phyloP scores from a whole-genome alignment of 768 basidiomycete genomes.

The Pleurotus citrinopileatus region DNA sequence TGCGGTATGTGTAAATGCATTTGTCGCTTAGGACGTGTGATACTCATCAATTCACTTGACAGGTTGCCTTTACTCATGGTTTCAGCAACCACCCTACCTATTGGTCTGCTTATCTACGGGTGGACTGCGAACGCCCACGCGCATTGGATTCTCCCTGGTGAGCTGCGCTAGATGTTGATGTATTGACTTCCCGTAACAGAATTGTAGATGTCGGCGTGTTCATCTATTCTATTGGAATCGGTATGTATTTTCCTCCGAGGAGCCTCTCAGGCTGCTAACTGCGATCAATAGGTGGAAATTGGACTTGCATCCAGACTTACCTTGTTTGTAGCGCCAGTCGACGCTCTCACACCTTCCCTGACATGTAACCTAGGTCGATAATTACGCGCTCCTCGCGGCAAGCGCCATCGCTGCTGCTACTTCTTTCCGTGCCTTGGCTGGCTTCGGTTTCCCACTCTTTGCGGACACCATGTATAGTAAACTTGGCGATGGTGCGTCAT shows the following conservation, averaged over 20 bases:
- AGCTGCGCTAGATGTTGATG: conserved; percentile 13
- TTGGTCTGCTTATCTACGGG: conserved; percentile 60
- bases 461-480: conserved; percentile 52
- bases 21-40: not conserved
- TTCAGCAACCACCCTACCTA: conserved; percentile 49
- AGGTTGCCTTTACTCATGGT: conserved; percentile 41
- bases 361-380: conserved; percentile 61
- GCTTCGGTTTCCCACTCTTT: conserved; percentile 65
- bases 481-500: conserved; percentile 43
- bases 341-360: not conserved
- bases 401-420: conserved; percentile 56
- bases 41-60: not conserved
- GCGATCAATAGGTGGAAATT: conserved; percentile 31
- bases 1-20: conserved; percentile 29
- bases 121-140: conserved; percentile 52
- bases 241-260: conserved; percentile 37
- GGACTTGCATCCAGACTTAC: conserved; percentile 55
- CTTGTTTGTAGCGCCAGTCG: conserved; percentile 40
- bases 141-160: conserved; percentile 61
- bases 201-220: conserved; percentile 34
- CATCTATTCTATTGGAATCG: conserved; percentile 48
- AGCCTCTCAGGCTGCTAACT: conserved; percentile 35
- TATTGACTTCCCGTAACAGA: not conserved
- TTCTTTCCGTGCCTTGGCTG: conserved; percentile 53
- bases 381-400: conserved; percentile 73